Evolutionary conservation across 345 rosid species (phyloP), one percentile per base, ranked within the genome.

Genomic region (Laguncularia racemosa): DNA sequence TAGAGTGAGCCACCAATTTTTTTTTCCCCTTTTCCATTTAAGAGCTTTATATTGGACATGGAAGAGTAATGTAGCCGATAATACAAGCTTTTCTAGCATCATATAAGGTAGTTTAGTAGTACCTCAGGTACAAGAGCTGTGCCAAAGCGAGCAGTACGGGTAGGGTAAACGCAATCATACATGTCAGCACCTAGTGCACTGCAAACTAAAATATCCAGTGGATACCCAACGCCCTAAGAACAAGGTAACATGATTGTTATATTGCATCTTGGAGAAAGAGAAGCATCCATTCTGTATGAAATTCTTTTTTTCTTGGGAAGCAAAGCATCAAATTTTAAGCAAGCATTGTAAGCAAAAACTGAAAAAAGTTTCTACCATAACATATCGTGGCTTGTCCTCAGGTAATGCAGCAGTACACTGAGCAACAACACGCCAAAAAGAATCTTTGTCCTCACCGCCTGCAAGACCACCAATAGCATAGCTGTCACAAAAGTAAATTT

Each of bases 391-490:
- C 76, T 87, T 87, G 64, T 87, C 77, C 60, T 82, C 91, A 38
- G 89, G 95, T 74, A 84, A 59, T 53, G 82, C 64, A 60, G 81
- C 91, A 28, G 95, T 84, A 56, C 95, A 87, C 69, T 82, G 95
- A 64, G 91, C 91, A 69, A 87, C 89, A 64, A 87, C 83, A 53
- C 89, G 89, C 89, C 91, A 84, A 78, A 87, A 87, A 57, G 91
- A 84, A 70, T 87, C 91, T 73, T 87, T 84, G 55, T 87, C 95
- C 80, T 87, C 95, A 23, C 95, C 91, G 3, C 95, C 95, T 63
- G 91, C 60, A 73, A 87, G 95, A 68, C 95, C 95, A 70, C 95
- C 95, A 67, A 84, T 87, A 53, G 95, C 91, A 75, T 87, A 87
- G 72, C 95, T 87, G 82, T 76, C 70, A 67, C 59, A 76, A 52